Conservation (phyloP, 2,329 filamentous ascomycete species). For the Pseudogymnoascus sp. region DNA sequence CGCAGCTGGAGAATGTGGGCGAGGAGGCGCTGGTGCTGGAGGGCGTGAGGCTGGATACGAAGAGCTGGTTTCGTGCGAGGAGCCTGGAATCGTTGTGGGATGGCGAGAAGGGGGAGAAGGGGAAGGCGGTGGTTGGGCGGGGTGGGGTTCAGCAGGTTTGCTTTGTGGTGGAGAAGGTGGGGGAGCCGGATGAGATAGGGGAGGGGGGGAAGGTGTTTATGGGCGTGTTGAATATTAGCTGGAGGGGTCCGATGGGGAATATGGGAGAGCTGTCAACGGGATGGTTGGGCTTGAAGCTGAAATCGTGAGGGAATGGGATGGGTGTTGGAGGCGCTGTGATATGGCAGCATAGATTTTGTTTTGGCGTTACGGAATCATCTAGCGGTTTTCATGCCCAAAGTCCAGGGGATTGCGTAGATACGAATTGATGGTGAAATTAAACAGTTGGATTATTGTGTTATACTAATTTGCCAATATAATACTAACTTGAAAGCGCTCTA, state of each 20-base stretch:
- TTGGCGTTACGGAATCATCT: too few relatives aligned
- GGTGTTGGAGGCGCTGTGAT: constrained; percentile 1
- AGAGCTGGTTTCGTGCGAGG: constrained; percentile 40
- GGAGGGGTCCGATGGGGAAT: constrained; percentile 86
- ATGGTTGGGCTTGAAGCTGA: constrained; percentile 53
- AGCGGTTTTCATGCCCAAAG: neutral
- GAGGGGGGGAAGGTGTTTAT: constrained; percentile 52
- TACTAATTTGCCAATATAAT: neutral
- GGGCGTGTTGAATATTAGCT: constrained; percentile 77
- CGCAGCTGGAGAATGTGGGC: constrained; percentile 90
- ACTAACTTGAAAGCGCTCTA: neutral
- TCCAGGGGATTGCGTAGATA: neutral
- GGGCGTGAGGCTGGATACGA: constrained; percentile 47
- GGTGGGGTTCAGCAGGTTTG: constrained; percentile 59
- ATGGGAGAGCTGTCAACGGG: constrained; percentile 81
- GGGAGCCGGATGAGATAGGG: constrained; percentile 25
- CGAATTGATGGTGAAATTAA: neutral
- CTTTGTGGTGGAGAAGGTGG: constrained; percentile 44
- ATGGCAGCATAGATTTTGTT: neutral
- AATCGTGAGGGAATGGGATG: neutral
- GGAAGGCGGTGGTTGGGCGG: constrained; percentile 53
- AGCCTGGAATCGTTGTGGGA: constrained; percentile 39
- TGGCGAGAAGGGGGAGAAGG: constrained; percentile 34
- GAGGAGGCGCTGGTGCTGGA: constrained; percentile 77
- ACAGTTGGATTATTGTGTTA: neutral